Conservation (phyloP, 441 rosid genomes). For the Croton setiger region DNA sequence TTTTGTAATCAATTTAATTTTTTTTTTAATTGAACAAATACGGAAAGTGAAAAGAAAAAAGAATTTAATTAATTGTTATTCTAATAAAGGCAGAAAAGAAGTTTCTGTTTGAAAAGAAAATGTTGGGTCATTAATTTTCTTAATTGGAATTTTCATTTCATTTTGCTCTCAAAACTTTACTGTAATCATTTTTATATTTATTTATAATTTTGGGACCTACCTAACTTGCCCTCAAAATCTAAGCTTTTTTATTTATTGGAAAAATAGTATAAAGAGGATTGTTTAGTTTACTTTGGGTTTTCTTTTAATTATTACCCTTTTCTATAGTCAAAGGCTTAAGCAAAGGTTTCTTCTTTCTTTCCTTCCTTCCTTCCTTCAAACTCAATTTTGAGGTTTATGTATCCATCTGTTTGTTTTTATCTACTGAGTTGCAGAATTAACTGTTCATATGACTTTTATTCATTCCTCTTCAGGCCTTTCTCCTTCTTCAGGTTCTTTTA, state of each 20-base stretch:
- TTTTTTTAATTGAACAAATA: not conserved
- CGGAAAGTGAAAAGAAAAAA: not conserved
- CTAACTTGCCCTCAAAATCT: constrained; percentile 28
- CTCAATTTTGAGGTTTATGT: constrained; percentile 22
- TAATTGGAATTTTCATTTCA: too few species aligned
- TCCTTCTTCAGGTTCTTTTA: constrained; percentile 30
- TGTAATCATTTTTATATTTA: not conserved
- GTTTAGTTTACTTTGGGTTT: constrained; percentile 19
- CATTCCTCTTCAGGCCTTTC: constrained; percentile 17
- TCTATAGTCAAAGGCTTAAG: constrained; percentile 31
- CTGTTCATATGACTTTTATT: constrained; percentile 18
- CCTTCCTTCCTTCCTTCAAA: constrained; percentile 21
- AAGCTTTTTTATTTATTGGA: constrained; percentile 3
- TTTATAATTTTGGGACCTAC: constrained; percentile 21
- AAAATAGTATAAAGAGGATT: constrained; percentile 13
- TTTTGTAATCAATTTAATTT: too few species aligned
- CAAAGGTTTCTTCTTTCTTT: constrained; percentile 15
- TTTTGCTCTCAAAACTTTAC: too few species aligned
- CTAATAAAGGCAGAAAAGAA: constrained; percentile 15
- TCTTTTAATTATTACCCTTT: constrained; percentile 4
- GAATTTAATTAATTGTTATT: not conserved
- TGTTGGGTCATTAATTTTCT: constrained; percentile 17
- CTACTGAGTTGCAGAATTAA: constrained; percentile 32
- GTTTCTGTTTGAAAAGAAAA: constrained; percentile 8
- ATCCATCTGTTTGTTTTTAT: constrained; percentile 17